phyloP scores from a whole-genome alignment of 208 protist genomes.

The Histomonas meleagridis region DNA sequence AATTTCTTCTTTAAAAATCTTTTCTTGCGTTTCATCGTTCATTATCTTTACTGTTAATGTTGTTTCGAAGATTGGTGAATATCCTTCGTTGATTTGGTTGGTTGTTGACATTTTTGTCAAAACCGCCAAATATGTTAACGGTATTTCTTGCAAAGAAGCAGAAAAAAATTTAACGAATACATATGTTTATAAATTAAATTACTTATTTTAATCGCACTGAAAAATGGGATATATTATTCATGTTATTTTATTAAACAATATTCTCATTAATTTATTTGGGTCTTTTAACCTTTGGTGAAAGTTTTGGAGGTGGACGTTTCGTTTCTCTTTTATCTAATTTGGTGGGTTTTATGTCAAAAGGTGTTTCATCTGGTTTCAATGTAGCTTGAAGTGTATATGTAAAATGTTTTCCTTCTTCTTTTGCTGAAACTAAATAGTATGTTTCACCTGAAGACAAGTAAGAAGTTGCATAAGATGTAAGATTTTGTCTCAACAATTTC shows the following conservation, averaged over 20 bases:
- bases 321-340: constrained; percentile 15
- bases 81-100: background rate
- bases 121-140: too few relatives aligned
- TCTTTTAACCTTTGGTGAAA: too few relatives aligned
- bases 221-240: too few relatives aligned
- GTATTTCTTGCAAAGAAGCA: too few relatives aligned
- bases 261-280: too few relatives aligned
- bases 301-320: background rate
- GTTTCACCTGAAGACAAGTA: background rate
- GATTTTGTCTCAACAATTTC: background rate
- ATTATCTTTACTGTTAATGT: background rate
- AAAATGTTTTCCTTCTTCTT: background rate
- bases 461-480: background rate
- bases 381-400: background rate
- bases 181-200: too few relatives aligned
- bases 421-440: background rate
- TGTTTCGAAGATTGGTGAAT: background rate
- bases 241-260: too few relatives aligned
- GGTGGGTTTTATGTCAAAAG: background rate
- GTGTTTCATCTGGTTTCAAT: background rate
- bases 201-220: too few relatives aligned
- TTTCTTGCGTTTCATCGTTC: background rate
- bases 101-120: too few relatives aligned
- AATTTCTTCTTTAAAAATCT: background rate
- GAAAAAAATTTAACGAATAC: too few relatives aligned